These are phyloP conservation scores for Graphium sp. DNA, from an alignment of 2,329 filamentous ascomycete species.

Conservation along the genomic window DNA sequence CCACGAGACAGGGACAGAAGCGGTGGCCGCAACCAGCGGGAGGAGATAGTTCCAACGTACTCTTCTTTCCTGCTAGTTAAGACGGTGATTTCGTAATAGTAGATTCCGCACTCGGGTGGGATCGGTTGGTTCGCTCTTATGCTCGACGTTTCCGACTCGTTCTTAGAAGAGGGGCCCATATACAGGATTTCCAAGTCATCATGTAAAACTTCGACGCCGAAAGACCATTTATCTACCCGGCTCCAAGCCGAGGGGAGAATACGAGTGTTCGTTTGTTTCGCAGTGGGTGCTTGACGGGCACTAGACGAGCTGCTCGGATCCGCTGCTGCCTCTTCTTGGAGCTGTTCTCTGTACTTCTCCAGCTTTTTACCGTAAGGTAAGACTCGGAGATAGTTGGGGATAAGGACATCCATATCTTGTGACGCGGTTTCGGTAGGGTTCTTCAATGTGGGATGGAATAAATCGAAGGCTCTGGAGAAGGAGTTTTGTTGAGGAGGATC, in stretches of 20 bases:
- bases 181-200: constrained; percentile 60
- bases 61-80: constrained; percentile 33
- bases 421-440: too few species aligned
- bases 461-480: constrained; percentile 46
- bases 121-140: constrained; percentile 75
- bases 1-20: too few species aligned
- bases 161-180: constrained; percentile 25
- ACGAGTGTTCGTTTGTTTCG: too few species aligned
- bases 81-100: constrained; percentile 68
- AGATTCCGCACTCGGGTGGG: constrained; percentile 79
- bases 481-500: constrained; percentile 16
- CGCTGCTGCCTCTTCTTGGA: too few species aligned
- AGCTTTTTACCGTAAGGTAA: constrained; percentile 67
- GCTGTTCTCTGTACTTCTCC: too few species aligned
- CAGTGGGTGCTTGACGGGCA: too few species aligned
- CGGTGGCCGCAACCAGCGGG: background rate
- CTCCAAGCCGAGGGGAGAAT: constrained; percentile 74
- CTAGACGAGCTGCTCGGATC: too few species aligned
- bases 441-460: constrained; percentile 66
- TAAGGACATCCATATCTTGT: too few species aligned
- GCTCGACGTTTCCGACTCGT: constrained; percentile 58
- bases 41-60: constrained; percentile 19
- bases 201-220: constrained; percentile 53
- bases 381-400: too few species aligned
- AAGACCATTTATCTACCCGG: constrained; percentile 51